Conservation (phyloP, 2,329 filamentous ascomycete genomes). For the Colletotrichum siamense region DNA sequence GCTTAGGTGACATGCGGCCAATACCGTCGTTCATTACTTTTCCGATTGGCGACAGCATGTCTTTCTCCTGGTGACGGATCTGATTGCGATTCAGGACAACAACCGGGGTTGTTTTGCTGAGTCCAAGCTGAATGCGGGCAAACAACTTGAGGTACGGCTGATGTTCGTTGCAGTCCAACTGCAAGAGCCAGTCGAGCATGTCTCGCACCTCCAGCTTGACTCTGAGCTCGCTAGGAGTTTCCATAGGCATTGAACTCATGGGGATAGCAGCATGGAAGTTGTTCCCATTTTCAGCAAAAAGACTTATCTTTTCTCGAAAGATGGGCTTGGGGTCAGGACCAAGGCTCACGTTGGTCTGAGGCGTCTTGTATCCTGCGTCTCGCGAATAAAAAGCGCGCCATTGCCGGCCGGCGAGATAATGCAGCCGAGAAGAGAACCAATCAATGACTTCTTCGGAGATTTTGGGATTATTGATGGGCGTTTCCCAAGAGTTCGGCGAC, state of each 20-base stretch:
- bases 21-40: constrained; percentile 73
- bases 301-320: constrained; percentile 28
- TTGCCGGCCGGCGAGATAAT: constrained; percentile 49
- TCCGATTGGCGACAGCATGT: constrained; percentile 43
- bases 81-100: constrained; percentile 50
- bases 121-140: constrained; percentile 58
- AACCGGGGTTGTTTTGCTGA: constrained; percentile 56
- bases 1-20: constrained; percentile 64
- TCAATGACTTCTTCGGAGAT: constrained; percentile 25
- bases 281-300: constrained; percentile 61
- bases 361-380: constrained; percentile 4
- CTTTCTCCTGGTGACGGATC: constrained; percentile 42
- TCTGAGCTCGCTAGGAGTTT: constrained; percentile 12
- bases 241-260: constrained; percentile 20
- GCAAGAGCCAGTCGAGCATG: constrained; percentile 60
- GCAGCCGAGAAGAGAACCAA: constrained; percentile 45
- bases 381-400: constrained; percentile 56
- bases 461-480: constrained; percentile 29
- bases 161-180: constrained; percentile 45
- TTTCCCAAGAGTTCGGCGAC: constrained; percentile 35
- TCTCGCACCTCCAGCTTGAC: constrained; percentile 40
- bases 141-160: constrained; percentile 63
- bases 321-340: constrained; percentile 27
- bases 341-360: constrained; percentile 40
- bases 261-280: constrained; percentile 36